A percentile compares a stretch with the other conserved stretches of the same genome.
Evolutionary conservation across 345 rosid species (phyloP).

Genomic region (Turritis glabra): DNA sequence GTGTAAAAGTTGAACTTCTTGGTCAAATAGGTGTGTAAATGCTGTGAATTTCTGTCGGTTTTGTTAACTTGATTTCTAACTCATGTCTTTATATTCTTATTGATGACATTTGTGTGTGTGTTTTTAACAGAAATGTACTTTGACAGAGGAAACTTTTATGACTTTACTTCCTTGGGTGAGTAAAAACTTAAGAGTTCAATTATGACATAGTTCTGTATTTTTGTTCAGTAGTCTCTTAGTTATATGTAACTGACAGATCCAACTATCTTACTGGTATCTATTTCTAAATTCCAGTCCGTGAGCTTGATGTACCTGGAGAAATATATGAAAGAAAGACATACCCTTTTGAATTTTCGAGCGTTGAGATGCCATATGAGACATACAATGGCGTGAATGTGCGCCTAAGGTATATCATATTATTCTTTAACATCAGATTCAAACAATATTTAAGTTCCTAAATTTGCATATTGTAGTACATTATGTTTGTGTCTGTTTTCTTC

Average conservation of each 20-base stretch:
- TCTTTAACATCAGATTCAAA: background rate
- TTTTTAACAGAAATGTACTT: slow-evolving; percentile 80
- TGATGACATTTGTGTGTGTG: background rate
- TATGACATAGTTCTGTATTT: background rate
- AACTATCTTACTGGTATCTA: slow-evolving; percentile 4
- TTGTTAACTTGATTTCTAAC: background rate
- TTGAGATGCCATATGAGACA: slow-evolving; percentile 97
- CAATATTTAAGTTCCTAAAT: background rate
- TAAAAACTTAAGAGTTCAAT: slow-evolving; percentile 16
- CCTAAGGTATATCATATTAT: slow-evolving; percentile 59
- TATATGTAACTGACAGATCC: background rate
- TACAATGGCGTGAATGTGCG: slow-evolving; percentile 93
- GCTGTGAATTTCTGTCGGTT: background rate
- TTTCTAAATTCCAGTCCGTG: slow-evolving; percentile 68
- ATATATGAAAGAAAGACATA: slow-evolving; percentile 85
- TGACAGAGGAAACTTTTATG: slow-evolving; percentile 93
- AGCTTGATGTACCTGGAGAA: slow-evolving; percentile 96
- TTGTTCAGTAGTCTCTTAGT: background rate
- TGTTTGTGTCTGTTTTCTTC: slow-evolving; percentile 19
- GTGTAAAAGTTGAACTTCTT: slow-evolving; percentile 93
- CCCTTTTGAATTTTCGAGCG: slow-evolving; percentile 88
- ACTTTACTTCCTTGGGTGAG: slow-evolving; percentile 97
- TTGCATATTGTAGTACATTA: background rate
- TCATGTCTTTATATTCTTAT: background rate
- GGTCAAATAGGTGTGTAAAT: slow-evolving; percentile 81